Conservation (phyloP, 371 early-diverging fungal species). For the Paraphysoderma sedebokerense region DNA sequence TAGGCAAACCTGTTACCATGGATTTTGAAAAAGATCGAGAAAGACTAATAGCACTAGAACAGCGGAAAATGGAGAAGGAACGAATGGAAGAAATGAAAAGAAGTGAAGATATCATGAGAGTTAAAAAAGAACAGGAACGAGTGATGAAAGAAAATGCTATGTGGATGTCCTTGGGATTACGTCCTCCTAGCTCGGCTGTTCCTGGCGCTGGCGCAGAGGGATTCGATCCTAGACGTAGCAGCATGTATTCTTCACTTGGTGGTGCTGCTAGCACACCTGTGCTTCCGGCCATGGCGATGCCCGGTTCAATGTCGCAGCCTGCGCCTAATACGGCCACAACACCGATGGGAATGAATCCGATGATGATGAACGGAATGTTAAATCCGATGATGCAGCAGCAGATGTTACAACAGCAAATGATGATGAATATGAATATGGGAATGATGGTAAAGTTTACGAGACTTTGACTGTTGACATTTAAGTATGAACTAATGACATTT, state of each 20-base stretch:
- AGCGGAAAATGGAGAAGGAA: neutral
- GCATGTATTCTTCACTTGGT: neutral
- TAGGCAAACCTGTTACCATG: neutral
- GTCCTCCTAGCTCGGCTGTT: too few species aligned
- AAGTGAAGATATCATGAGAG: neutral
- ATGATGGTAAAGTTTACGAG: too few species aligned
- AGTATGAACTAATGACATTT: too few species aligned
- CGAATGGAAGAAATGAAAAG: neutral
- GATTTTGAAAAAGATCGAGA: constrained; percentile 1
- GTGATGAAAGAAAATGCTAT: too few species aligned
- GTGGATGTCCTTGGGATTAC: too few species aligned
- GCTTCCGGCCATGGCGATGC: neutral
- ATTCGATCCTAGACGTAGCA: neutral
- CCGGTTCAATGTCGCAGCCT: neutral
- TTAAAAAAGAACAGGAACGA: neutral
- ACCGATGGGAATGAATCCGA: neutral
- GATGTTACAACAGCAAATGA: neutral
- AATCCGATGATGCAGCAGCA: neutral
- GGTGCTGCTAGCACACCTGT: neutral
- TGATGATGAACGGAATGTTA: neutral
- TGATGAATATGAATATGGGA: neutral
- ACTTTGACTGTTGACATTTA: too few species aligned
- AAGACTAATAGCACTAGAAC: neutral
- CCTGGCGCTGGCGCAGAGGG: neutral
- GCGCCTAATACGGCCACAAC: neutral